Evolutionary conservation across 192 early-diverging fungal genomes (phyloP), one percentile per base, ranked within the genome.

Genomic region (Coemansia aciculifera): DNA sequence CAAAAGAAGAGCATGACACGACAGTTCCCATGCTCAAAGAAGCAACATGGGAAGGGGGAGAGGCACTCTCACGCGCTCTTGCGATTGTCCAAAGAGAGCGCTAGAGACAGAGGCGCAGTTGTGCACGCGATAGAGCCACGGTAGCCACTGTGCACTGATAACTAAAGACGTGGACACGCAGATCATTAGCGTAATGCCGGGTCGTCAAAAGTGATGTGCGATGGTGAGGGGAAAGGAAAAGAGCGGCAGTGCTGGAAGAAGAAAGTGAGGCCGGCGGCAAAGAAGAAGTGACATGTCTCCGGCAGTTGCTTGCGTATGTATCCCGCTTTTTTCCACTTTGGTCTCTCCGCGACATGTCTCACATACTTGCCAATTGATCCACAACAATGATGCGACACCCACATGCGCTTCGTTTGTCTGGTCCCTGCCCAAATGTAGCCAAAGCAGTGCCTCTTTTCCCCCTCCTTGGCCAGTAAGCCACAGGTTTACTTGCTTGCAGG

Each of bases 331-430:
- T 29, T 34, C 54, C 54, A 31, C 54, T 57, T 57, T 57, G 15
- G 29, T 57, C 29, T 11, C n/a, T 57, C 17, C 54, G n/a, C 46
- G 52, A 56, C 52, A 39, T 60, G 36, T 23, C 54, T 57, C 54
- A 57, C 54, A 57, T 57, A 13, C 56, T 32, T 5, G 19, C 59
- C 59, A 60, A 56, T 56, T 32, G 52, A 56, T 29, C 13, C 52
- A 31, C 52, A 17, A 60, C 59, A 60, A 60, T 60, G 59, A 5
- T 11, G 59, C 19, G 32, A 19, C 32, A 4, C 34, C 32, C 19
- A 32, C 52, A 27, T 56, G 52, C 52, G 52, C n/a, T 56, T 56
- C 59, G 39, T 59, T 60, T 60, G 59, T 60, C 34, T 60, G 36
- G 59, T 36, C 59, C 59, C 59, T 60, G 12, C n/a, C 59, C 59